phyloP scores from a whole-genome alignment of 2,329 filamentous ascomycete genomes.

The Ramichloridium luteum region DNA sequence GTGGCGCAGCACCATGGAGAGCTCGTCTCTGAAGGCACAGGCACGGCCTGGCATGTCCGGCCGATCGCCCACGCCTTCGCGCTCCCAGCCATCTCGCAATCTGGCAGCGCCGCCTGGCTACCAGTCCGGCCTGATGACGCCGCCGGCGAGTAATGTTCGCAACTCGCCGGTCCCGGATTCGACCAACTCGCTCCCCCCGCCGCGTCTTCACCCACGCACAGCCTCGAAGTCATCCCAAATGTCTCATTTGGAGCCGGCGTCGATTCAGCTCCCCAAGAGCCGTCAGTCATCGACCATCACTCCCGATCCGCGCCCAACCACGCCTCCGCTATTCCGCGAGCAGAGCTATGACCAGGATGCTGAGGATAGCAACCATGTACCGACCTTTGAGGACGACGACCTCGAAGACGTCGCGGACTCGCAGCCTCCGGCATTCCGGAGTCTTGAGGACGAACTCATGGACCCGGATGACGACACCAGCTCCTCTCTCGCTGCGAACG shows the following conservation, averaged over 20 bases:
- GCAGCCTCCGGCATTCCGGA: constrained; percentile 18
- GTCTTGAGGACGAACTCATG: constrained; percentile 18
- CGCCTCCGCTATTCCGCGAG: constrained; percentile 35
- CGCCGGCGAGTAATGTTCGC: constrained; percentile 64
- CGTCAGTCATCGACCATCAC: constrained; percentile 2
- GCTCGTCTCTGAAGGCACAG: constrained; percentile 21
- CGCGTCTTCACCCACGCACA: constrained; percentile 13
- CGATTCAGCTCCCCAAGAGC: constrained; percentile 4
- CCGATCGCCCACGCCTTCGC: constrained; percentile 37
- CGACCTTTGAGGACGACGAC: constrained; percentile 30
- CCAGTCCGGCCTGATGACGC: constrained; percentile 72
- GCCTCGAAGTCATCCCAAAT: constrained; percentile 5
- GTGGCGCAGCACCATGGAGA: constrained; percentile 61
- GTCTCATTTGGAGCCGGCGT: constrained; percentile 5
- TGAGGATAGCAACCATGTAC: constrained; percentile 34
- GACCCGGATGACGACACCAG: constrained; percentile 4
- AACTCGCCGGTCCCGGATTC: constrained; percentile 41
- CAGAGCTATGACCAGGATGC: constrained; percentile 49
- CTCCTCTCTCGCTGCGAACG: neutral
- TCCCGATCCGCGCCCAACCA: constrained; percentile 6
- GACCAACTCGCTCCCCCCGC: constrained; percentile 13
- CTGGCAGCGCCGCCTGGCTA: constrained; percentile 44
- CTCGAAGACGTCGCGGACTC: constrained; percentile 7
- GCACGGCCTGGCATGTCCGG: constrained; percentile 29
- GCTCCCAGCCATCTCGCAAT: constrained; percentile 20